These are phyloP conservation scores for Colletotrichum neosansevieriae DNA, from an alignment of 2,329 filamentous ascomycete species.

Conservation along the genomic window DNA sequence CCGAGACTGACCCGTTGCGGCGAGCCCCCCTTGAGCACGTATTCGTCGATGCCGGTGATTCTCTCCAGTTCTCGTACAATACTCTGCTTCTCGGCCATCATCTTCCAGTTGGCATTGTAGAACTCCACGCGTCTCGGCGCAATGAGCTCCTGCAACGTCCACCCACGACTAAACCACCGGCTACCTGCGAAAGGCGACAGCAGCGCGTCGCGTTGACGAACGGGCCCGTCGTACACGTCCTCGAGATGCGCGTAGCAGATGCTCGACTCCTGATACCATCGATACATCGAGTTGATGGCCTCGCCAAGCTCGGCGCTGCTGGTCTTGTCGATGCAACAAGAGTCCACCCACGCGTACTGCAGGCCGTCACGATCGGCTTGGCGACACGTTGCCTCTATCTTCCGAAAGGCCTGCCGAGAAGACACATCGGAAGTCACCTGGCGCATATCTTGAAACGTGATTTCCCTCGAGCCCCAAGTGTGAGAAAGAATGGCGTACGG, in stretches of 20 bases:
- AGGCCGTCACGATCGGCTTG: slow-evolving; percentile 28
- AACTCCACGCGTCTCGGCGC: background rate
- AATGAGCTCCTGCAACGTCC: slow-evolving; percentile 22
- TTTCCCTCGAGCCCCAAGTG: slow-evolving; percentile 8
- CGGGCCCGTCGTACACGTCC: slow-evolving; percentile 40
- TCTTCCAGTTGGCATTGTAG: slow-evolving; percentile 1
- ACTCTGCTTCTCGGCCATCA: background rate
- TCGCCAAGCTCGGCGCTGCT: slow-evolving; percentile 49
- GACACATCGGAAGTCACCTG: background rate
- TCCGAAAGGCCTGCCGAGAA: background rate
- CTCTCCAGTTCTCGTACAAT: background rate
- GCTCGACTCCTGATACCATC: slow-evolving; percentile 50
- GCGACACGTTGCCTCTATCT: background rate
- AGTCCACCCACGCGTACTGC: slow-evolving; percentile 53
- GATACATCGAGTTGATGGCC: slow-evolving; percentile 46
- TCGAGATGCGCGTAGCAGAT: slow-evolving; percentile 51
- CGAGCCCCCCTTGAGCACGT: background rate
- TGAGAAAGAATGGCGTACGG: slow-evolving; percentile 7
- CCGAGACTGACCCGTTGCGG: slow-evolving; percentile 41
- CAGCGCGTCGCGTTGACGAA: slow-evolving; percentile 26
- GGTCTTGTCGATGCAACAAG: slow-evolving; percentile 51
- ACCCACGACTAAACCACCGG: slow-evolving; percentile 14
- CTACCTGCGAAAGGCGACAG: background rate
- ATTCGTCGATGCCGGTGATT: slow-evolving; percentile 7
- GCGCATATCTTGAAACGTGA: background rate